Percentiles rank a stretch among this genome's conserved stretches.
These are phyloP conservation scores for Alopecurus myosuroides DNA, from an alignment of 176 grass and related monocot species.

Conservation along the genomic window DNA sequence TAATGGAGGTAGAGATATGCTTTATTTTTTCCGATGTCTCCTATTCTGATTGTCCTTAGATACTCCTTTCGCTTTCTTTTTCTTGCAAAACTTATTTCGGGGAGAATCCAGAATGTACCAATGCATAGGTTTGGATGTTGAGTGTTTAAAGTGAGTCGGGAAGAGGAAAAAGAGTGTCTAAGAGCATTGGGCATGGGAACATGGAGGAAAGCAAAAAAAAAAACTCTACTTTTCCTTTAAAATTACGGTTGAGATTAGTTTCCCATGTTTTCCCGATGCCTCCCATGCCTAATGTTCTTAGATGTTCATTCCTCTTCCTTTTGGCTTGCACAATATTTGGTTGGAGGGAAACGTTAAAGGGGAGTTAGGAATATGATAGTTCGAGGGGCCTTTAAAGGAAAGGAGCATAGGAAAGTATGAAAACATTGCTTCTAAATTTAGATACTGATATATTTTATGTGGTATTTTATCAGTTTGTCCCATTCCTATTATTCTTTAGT, in stretches of 20 bases:
- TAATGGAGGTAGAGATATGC: background rate
- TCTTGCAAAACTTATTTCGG: background rate
- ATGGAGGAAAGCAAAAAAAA: background rate
- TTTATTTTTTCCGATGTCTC: background rate
- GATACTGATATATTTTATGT: no score
- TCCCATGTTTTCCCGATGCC: background rate
- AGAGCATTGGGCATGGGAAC: background rate
- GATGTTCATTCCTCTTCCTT: background rate
- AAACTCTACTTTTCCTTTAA: background rate
- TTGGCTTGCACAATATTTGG: background rate
- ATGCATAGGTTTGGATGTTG: background rate
- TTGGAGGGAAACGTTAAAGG: no score
- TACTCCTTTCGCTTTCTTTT: background rate
- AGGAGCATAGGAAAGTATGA: no score
- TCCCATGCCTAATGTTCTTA: background rate
- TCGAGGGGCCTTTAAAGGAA: no score
- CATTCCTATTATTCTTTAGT: no score
- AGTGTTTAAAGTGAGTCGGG: background rate
- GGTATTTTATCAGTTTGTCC: no score
- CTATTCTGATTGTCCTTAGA: background rate
- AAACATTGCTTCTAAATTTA: no score
- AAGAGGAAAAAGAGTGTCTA: background rate
- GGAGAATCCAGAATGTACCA: background rate
- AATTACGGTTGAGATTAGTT: background rate
- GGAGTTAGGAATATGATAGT: no score